Base-by-base conservation (phyloP, 768 basidiomycete species). In the Pleurotus giganteus region DNA sequence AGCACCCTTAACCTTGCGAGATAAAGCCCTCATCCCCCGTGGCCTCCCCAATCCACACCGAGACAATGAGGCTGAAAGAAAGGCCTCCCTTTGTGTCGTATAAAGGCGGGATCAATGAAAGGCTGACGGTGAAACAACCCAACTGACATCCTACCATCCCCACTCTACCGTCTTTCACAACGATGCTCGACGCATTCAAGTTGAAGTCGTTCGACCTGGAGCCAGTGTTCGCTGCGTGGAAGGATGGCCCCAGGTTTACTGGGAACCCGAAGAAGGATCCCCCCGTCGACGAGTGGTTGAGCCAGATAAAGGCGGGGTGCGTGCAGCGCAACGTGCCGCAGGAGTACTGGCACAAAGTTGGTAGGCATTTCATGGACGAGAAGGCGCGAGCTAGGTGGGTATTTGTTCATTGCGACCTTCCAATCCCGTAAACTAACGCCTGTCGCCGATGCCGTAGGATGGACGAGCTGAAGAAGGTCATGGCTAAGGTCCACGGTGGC, bases 271-370 rank as follows among this genome's bases (percentile, higher is more conserved):
- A 81, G 79, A 86, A 84, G 61, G 88, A 91, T 66, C 70, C 70
- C 28, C 74, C 84, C 0, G 83, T 91, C 43, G 84, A 87, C 61
- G 81, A 85, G 53, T 91, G 89, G 88, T 73, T 91, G 51, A 75
- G 83, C 49, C 71, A 80, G 60, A 85, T 91, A 67, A 89, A 81
- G 71, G 72, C 77, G 31, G 89, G 88, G n/a, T 90, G 88, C 59
- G 63, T 79, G 50, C 76, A 86, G 60, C 80, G 84, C 58, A 82
- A 85, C 47, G 79, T 91, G 23, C 89, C 89, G 34, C 81, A 87
- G 65, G 88, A 90, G 60, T 90, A 80, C 69, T 91, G 89, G 89
- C 83, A 89, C 74, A 88, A 88, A 61, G 87, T 87, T 47, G 89
- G 81, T 19, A 87, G 89, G 65, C 84, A 86, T 62, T 89, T 81